Base-by-base conservation (phyloP, 1,139 yeast species). In the Scheffersomyces titani region DNA sequence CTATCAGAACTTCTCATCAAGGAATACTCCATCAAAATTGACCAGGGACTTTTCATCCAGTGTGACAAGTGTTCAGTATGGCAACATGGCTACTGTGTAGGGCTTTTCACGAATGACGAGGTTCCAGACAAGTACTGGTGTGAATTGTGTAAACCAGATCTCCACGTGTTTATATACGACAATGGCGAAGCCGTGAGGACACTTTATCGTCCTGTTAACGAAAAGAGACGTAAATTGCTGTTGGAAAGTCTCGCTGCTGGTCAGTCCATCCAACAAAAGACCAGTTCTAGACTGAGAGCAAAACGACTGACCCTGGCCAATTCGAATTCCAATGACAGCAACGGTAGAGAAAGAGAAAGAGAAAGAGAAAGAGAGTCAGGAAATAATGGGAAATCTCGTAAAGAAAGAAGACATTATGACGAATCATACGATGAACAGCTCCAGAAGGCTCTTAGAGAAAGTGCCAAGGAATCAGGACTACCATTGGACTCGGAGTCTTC, bases 11-110 rank as follows among this genome's bases (percentile, higher is more conserved):
- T 78, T 21, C 83, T 87, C 56, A 80, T 74, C 49, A 70, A 75
- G 19, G 86, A 83, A 57, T 82, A 79, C 61, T 84, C 84, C 51
- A 88, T 90, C 54, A 83, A 88, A 55, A 90, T 89, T 57, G 88
- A 88, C 61, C 87, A 87, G 58, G 96, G 96, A 3, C 81, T 90
- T 54, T 90, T 88, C 72, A 89, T 90, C 64, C 96, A 89, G 73
- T 94, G 99, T 79, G 98, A 94, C 65, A 81, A 83, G 61, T 94
- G 99, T 74, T 87, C 92, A 24, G 97, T 89, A 11, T 94, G 98
- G 99, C 98, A 94, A 73, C 99, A 94, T 70, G 98, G 98, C 3
- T 92, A 81, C 73, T 94, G 99, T 76, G 98, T 94, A 49, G 97
- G 97, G 0, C 82, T 91, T 58, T 80, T 78, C 59, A 83, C 84